These are phyloP conservation scores for Kappamyces sp. DNA, from an alignment of 192 early-diverging fungal species.

Conservation along the genomic window DNA sequence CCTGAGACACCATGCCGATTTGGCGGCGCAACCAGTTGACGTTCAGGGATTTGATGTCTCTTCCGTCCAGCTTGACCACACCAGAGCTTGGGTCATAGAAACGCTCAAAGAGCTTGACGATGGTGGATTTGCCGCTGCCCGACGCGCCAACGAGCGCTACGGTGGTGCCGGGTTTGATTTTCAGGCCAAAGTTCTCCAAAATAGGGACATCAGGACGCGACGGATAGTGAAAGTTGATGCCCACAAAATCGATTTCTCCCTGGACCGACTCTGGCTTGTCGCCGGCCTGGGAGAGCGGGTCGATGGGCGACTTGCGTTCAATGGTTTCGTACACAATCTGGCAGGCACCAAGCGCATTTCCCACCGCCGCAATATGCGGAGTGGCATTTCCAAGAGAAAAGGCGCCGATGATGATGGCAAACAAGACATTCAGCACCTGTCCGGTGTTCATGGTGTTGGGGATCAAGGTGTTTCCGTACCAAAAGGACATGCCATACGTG, in stretches of 20 bases:
- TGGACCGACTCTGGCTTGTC: constrained; percentile 21
- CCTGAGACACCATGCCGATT: constrained; percentile 87
- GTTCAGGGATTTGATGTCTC: constrained; percentile 69
- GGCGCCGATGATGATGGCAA: constrained; percentile 41
- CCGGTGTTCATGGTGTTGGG: constrained; percentile 38
- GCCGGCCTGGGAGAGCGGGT: constrained; percentile 30
- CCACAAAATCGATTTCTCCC: constrained; percentile 41
- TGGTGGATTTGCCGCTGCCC: constrained; percentile 76
- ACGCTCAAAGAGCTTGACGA: constrained; percentile 74
- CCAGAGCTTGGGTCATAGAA: constrained; percentile 62
- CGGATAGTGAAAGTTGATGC: constrained; percentile 55
- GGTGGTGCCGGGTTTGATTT: constrained; percentile 61
- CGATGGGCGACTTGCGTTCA: constrained; percentile 42
- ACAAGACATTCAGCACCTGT: constrained; percentile 41
- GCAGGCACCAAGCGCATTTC: constrained; percentile 40
- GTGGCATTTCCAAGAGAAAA: constrained; percentile 36
- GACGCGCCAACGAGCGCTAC: constrained; percentile 82
- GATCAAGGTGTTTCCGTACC: constrained; percentile 69
- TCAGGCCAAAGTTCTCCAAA: constrained; percentile 47
- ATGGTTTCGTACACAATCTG: constrained; percentile 44
- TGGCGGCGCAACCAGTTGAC: constrained; percentile 75
- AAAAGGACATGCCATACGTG: constrained; percentile 75
- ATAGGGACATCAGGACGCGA: constrained; percentile 55
- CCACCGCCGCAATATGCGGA: constrained; percentile 32
- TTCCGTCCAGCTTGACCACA: constrained; percentile 70